phyloP scores from a whole-genome alignment of 345 rosid genomes.

The Heritiera littoralis region DNA sequence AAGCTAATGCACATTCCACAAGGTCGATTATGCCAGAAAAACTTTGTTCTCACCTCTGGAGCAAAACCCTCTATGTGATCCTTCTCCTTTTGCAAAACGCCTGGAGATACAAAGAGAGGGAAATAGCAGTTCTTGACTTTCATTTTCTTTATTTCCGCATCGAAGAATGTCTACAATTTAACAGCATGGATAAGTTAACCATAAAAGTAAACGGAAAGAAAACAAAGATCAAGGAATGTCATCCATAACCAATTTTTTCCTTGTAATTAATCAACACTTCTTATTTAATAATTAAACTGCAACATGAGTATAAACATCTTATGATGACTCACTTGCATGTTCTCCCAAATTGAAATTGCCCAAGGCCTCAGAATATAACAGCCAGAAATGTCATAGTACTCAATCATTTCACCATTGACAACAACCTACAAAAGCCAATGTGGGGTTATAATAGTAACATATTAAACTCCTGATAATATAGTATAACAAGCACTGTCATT shows the following conservation, averaged over 20 bases:
- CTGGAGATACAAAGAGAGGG: constrained; percentile 94
- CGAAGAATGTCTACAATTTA: constrained; percentile 73
- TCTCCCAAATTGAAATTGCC: constrained; percentile 96
- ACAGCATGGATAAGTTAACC: constrained; percentile 21
- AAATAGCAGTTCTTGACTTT: constrained; percentile 91
- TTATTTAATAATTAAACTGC: not conserved
- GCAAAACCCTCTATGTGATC: constrained; percentile 97
- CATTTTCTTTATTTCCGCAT: constrained; percentile 90
- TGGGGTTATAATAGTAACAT: not conserved
- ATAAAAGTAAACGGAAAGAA: not conserved
- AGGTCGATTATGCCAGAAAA: not conserved
- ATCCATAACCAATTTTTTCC: not conserved
- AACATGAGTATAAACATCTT: not conserved
- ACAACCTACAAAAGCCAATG: constrained; percentile 56
- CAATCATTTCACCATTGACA: constrained; percentile 90
- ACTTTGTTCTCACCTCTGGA: constrained; percentile 71
- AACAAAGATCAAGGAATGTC: not conserved
- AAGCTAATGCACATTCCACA: not conserved
- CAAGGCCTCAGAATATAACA: constrained; percentile 97
- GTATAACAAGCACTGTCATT: constrained; percentile 53
- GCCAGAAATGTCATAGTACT: constrained; percentile 95
- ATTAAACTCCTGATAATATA: not conserved
- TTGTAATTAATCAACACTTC: not conserved
- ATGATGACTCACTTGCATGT: constrained; percentile 69
- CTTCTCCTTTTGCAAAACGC: constrained; percentile 84